These are phyloP conservation scores for Kwoniella europaea DNA, from an alignment of 768 basidiomycete genomes.

Conservation along the genomic window DNA sequence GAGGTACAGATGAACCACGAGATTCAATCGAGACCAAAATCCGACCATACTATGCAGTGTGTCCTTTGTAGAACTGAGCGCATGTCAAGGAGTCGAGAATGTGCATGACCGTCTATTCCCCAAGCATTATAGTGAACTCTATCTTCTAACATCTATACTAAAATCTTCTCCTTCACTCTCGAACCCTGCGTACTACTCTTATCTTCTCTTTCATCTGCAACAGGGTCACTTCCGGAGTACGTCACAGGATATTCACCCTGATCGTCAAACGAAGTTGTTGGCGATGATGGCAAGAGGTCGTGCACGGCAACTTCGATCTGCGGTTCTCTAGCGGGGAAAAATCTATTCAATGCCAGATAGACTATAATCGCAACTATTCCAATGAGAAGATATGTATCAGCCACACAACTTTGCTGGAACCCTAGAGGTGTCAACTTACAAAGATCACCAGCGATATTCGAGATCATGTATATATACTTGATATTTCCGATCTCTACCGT, in stretches of 20 bases:
- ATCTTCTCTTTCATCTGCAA: conserved; percentile 4
- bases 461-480: conserved; percentile 38
- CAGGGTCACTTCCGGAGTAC: neutral
- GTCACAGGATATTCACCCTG: conserved; percentile 14
- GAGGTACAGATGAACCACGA: neutral
- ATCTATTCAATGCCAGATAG: conserved; percentile 32
- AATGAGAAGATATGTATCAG: too few species aligned
- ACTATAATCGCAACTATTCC: conserved; percentile 33
- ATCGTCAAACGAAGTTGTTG: conserved; percentile 8
- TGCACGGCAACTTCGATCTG: conserved; percentile 39
- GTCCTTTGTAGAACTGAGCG: neutral
- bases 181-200: neutral
- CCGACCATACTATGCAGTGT: too few species aligned
- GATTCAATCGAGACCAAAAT: too few species aligned
- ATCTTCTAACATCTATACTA: neutral
- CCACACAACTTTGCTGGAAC: too few species aligned
- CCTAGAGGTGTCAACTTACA: conserved; percentile 20
- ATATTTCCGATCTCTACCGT: conserved; percentile 30
- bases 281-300: conserved; percentile 22
- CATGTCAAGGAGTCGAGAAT: neutral
- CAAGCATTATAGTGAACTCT: neutral
- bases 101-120: neutral
- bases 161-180: neutral
- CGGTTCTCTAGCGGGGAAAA: conserved; percentile 40
- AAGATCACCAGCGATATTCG: conserved; percentile 39